Conservation (phyloP, 148 eudicot species). For the Vaccinium vitisidaea region DNA sequence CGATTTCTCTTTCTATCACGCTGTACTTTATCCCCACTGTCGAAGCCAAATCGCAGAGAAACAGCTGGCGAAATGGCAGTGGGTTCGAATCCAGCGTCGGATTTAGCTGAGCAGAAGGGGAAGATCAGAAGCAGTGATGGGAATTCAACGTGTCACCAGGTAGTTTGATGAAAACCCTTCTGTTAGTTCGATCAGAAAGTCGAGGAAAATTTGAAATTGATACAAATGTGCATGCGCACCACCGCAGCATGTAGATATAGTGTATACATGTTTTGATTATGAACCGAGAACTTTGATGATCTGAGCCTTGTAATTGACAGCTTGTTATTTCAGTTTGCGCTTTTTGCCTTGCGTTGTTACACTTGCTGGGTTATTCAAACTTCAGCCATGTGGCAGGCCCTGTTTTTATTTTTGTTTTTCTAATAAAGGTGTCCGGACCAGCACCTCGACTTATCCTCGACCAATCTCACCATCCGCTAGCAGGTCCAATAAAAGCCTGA, state of each 20-base stretch:
- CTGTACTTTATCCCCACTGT: too few species aligned
- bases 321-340: background rate
- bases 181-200: background rate
- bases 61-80: conserved; percentile 19
- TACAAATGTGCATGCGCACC: background rate
- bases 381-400: background rate
- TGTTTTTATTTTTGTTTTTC: too few species aligned
- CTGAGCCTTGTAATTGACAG: background rate
- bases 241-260: background rate
- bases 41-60: background rate
- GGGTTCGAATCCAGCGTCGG: conserved; percentile 5
- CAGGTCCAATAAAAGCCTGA: too few species aligned
- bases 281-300: background rate
- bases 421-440: too few species aligned
- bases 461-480: too few species aligned
- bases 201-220: background rate
- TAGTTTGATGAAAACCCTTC: conserved; percentile 17
- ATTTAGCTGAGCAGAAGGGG: background rate
- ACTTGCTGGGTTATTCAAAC: background rate
- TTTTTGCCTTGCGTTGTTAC: background rate
- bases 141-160: conserved; percentile 75
- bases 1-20: background rate
- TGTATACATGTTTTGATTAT: background rate
- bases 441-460: too few species aligned
- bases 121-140: background rate